Base-by-base conservation (phyloP, 1,139 yeast genomes). In the Sugiyamaella xylanicola region DNA sequence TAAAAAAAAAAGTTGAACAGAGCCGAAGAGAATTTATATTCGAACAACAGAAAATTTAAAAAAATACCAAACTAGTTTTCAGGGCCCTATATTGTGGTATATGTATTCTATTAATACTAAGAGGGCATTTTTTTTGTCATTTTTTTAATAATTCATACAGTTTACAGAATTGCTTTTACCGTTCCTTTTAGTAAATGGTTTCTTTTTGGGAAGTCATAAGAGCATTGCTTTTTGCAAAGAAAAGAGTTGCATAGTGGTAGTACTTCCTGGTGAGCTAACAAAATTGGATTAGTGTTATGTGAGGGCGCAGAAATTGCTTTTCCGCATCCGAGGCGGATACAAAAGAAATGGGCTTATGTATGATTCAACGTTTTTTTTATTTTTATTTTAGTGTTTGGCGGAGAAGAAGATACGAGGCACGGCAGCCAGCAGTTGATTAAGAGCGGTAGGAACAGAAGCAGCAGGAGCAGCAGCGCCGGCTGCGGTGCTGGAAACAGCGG, bases 211-310 rank as follows among this genome's bases (percentile, higher is more conserved):
- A 25, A 25, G 29, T 25, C 29, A 8, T 3, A 21, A 9, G 21
- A 17, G 21, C 42, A 29, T 39, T 39, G 22, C 42, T 39, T 39
- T 39, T 39, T 39, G 21, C 15, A 13, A 36, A 27, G 13, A 5
- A n/a, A 17, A 36, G 16, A 13, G 44, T 15, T 21, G 5, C 29
- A 5, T 25, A 5, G 5, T 9, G 5, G 29, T 5, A 25, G 29
- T 25, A 25, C 29, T 9, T 5, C 5, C 29, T 25, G 29, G 29
- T 17, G 9, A 15, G 22, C 47, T 22, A 43, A 22, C 36, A 43
- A 35, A 43, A 43, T 27, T 16, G 47, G 47, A 43, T 43, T 43
- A 43, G 47, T 17, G 36, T 43, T 43, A 43, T 27, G 46, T 25
- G 46, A 42, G 36, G 36, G 46, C 36, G 36, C 37, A 8, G 11